phyloP scores from a whole-genome alignment of 1,284 basidiomycete genomes.

The Hemileia vastatrix region DNA sequence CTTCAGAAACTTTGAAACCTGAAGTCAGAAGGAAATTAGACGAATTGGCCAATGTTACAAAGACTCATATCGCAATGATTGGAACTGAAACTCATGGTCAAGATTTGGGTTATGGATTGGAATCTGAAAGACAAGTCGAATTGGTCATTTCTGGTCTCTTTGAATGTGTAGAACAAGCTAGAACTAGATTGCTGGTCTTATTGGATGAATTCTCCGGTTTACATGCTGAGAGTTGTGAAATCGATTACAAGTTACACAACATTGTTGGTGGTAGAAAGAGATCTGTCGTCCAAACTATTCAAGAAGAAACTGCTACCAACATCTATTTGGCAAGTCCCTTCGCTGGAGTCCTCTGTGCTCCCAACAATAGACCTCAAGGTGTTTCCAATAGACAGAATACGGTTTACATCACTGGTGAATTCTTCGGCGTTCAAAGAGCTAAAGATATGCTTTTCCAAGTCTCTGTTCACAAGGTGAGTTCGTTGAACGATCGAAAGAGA shows the following conservation, averaged over 20 bases:
- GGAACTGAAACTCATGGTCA: too few species aligned
- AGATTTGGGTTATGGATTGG: conserved; percentile 39
- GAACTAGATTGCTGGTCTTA: conserved; percentile 80
- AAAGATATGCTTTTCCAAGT: conserved; percentile 86
- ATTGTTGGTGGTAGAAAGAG: conserved; percentile 87
- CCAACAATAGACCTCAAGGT: conserved; percentile 47
- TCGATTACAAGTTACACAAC: conserved; percentile 87
- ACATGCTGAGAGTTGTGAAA: conserved; percentile 78
- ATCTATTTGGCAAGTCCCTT: conserved; percentile 87
- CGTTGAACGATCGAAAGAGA: background rate
- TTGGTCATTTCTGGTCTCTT: conserved; percentile 74
- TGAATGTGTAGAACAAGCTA: conserved; percentile 81
- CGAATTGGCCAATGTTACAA: conserved; percentile 77
- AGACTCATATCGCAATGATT: conserved; percentile 72
- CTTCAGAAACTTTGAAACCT: conserved; percentile 68
- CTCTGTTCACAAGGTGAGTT: conserved; percentile 64
- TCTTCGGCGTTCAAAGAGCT: conserved; percentile 87
- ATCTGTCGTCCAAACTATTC: conserved; percentile 73
- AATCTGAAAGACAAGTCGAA: conserved; percentile 85
- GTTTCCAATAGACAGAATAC: conserved; percentile 54
- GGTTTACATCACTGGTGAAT: conserved; percentile 95
- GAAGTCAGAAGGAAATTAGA: conserved; percentile 79
- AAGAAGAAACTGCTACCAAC: conserved; percentile 94
- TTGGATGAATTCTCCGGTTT: conserved; percentile 84
- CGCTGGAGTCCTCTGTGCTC: conserved; percentile 59